Conservation (phyloP, 1,284 basidiomycete genomes). For the Bjerkandera adusta region DNA sequence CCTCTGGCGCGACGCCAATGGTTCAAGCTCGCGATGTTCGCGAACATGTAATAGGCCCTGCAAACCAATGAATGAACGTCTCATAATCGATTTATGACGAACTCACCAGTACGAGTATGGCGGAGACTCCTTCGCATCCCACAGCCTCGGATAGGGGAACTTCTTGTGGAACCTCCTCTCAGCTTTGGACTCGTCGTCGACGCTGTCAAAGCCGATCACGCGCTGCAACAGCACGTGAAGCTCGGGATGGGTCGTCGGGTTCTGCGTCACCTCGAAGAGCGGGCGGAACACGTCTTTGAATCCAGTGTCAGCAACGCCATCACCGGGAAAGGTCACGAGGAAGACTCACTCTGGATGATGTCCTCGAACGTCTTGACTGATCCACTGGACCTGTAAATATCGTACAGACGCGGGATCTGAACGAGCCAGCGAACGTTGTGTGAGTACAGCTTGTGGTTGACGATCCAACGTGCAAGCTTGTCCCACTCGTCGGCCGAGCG, state of each 20-base stretch:
- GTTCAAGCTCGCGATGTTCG: slow-evolving; percentile 94
- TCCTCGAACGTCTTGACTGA: slow-evolving; percentile 89
- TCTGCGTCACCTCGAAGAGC: slow-evolving; percentile 94
- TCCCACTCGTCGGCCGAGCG: slow-evolving; percentile 88
- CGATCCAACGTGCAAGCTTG: slow-evolving; percentile 96
- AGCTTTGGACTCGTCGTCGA: slow-evolving; percentile 96
- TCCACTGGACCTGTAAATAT: slow-evolving; percentile 92
- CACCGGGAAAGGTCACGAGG: neutral
- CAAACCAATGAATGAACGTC: neutral
- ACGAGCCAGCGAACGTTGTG: slow-evolving; percentile 99
- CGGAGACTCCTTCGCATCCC: slow-evolving; percentile 89
- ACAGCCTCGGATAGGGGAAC: slow-evolving; percentile 91
- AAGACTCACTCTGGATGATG: slow-evolving; percentile 77
- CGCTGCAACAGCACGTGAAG: slow-evolving; percentile 95
- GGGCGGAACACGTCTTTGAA: slow-evolving; percentile 86
- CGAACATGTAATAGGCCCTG: slow-evolving; percentile 98
- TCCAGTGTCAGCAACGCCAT: slow-evolving; percentile 6
- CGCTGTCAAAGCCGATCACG: slow-evolving; percentile 94
- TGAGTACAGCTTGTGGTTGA: slow-evolving; percentile 90
- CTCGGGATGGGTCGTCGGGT: slow-evolving; percentile 89
- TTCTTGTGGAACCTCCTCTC: slow-evolving; percentile 93
- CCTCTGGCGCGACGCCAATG: slow-evolving; percentile 86
- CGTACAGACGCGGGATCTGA: slow-evolving; percentile 94
- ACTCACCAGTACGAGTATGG: slow-evolving; percentile 92
- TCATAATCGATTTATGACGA: neutral